phyloP scores from a whole-genome alignment of 495 filamentous ascomycete species.

The Penicillium lagena region DNA sequence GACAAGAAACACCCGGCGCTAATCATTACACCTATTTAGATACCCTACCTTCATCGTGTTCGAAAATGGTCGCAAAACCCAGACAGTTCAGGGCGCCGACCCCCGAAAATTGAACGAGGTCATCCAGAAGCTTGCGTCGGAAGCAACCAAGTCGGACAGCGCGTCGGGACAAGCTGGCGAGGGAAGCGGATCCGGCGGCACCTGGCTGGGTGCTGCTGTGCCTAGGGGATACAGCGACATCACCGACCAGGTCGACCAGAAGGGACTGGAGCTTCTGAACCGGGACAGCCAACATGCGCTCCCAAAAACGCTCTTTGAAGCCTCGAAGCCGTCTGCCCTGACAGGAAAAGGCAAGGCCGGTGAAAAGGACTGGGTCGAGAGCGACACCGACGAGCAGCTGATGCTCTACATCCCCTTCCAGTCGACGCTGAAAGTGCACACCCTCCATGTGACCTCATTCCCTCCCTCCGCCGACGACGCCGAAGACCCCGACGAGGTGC shows the following conservation, averaged over 20 bases:
- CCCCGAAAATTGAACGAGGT: slow-evolving; percentile 57
- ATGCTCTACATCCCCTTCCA: slow-evolving; percentile 93
- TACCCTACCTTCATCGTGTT: slow-evolving; percentile 87
- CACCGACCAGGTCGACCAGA: slow-evolving; percentile 70
- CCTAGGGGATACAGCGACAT: slow-evolving; percentile 81
- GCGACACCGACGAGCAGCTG: slow-evolving; percentile 96
- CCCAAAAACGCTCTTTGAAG: slow-evolving; percentile 67
- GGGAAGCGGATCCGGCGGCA: slow-evolving; percentile 33
- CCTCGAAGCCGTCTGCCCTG: slow-evolving; percentile 58
- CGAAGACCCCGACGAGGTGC: slow-evolving; percentile 56
- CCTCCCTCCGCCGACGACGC: slow-evolving; percentile 43
- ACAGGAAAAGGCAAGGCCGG: slow-evolving; percentile 41
- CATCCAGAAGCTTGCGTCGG: slow-evolving; percentile 65
- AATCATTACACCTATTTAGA: slow-evolving; percentile 2
- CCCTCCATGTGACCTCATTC: slow-evolving; percentile 80
- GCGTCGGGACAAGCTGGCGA: slow-evolving; percentile 38
- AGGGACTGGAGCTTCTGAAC: slow-evolving; percentile 83
- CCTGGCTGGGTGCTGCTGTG: slow-evolving; percentile 67
- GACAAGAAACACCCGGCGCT: neutral
- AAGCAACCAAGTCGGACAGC: slow-evolving; percentile 52
- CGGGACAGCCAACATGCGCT: slow-evolving; percentile 62
- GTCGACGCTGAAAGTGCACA: slow-evolving; percentile 83
- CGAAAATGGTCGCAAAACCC: slow-evolving; percentile 59
- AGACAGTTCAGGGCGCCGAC: slow-evolving; percentile 71
- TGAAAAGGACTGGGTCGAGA: slow-evolving; percentile 87